phyloP scores from a whole-genome alignment of 2,329 filamentous ascomycete species.

The Ophidiomyces ophidiicola region DNA sequence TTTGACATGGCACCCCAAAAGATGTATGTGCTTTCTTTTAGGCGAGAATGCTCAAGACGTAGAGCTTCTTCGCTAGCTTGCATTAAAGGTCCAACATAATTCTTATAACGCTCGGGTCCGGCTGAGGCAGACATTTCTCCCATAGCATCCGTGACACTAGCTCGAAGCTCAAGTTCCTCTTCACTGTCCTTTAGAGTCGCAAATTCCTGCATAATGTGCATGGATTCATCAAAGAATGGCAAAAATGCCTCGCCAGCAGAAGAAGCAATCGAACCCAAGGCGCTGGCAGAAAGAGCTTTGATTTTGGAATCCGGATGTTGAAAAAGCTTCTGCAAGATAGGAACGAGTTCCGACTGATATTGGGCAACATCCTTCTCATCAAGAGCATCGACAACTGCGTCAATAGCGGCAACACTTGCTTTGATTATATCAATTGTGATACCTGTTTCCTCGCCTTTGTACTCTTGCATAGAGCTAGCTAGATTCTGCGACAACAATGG shows the following conservation, averaged over 20 bases:
- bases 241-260: conserved; percentile 72
- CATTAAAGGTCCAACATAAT: conserved; percentile 84
- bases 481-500: conserved; percentile 78
- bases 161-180: conserved; percentile 79
- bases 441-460: conserved; percentile 53
- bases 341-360: conserved; percentile 73
- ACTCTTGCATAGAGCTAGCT: conserved; percentile 60
- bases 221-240: conserved; percentile 83
- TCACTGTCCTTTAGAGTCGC: conserved; percentile 77
- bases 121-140: conserved; percentile 86
- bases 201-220: conserved; percentile 76
- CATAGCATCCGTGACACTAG: conserved; percentile 82
- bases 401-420: conserved; percentile 77
- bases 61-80: conserved; percentile 83
- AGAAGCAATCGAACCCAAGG: conserved; percentile 78
- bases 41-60: conserved; percentile 72
- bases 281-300: conserved; percentile 78
- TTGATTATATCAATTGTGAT: conserved; percentile 77
- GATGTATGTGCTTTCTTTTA: conserved; percentile 94
- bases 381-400: conserved; percentile 76
- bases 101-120: conserved; percentile 73
- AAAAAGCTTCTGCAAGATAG: conserved; percentile 72
- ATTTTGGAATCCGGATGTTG: conserved; percentile 75
- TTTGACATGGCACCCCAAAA: conserved; percentile 91
- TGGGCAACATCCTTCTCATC: conserved; percentile 67